Evolutionary conservation across 1,284 basidiomycete genomes (phyloP).

Genomic region (Acaromyces ingoldii): DNA sequence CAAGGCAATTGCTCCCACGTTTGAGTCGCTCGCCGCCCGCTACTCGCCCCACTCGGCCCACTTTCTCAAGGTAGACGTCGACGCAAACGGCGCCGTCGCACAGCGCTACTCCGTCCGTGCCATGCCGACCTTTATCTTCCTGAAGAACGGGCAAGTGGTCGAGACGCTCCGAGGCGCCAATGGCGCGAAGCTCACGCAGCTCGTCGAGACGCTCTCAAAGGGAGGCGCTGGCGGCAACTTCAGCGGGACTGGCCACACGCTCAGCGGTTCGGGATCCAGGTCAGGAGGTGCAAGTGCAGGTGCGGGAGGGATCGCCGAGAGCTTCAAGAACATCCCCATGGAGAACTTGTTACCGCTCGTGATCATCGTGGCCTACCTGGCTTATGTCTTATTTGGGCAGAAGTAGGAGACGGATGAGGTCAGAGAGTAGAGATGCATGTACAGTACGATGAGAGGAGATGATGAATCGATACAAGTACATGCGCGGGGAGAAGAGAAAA

Average conservation of each 20-base stretch:
- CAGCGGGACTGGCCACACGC: slow-evolving; percentile 8
- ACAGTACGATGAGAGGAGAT: no score
- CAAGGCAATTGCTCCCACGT: slow-evolving; percentile 14
- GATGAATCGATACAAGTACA: no score
- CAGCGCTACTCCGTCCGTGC: slow-evolving; percentile 12
- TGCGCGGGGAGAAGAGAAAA: no score
- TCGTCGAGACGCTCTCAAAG: slow-evolving; percentile 7
- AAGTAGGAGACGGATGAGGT: no score
- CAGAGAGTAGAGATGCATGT: no score
- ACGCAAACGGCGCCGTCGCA: slow-evolving; percentile 5
- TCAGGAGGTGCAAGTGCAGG: background rate
- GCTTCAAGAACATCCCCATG: background rate
- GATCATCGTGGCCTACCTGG: slow-evolving; percentile 7
- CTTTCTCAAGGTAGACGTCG: slow-evolving; percentile 21
- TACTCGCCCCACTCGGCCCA: background rate
- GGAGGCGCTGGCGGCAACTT: background rate
- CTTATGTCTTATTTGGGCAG: slow-evolving; percentile 5
- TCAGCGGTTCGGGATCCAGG: slow-evolving; percentile 1
- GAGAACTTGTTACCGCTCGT: slow-evolving; percentile 11
- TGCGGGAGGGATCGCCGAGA: background rate
- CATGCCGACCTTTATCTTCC: slow-evolving; percentile 22
- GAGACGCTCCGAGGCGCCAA: slow-evolving; percentile 17
- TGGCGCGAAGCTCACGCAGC: background rate
- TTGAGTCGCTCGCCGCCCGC: slow-evolving; percentile 7
- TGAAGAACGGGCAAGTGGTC: slow-evolving; percentile 12